Percentiles rank a stretch among this genome's conserved stretches.
These are phyloP conservation scores for Entophlyctis helioformis DNA, from an alignment of 192 early-diverging fungal genomes.

Conservation along the genomic window DNA sequence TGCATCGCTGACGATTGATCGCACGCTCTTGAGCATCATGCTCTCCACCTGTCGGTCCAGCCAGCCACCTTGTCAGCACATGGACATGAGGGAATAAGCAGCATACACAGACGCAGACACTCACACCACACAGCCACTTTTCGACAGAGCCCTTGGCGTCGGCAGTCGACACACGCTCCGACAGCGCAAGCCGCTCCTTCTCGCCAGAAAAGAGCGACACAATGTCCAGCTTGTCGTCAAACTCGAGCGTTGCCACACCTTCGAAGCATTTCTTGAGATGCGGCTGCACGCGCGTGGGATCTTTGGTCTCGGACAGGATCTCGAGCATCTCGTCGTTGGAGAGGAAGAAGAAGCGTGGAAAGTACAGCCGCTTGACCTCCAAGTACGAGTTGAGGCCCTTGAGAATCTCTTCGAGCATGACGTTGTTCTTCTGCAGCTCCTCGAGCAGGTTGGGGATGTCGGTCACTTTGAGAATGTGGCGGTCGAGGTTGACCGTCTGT, in stretches of 20 bases:
- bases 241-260: constrained; percentile 43
- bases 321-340: constrained; percentile 61
- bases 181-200: constrained; percentile 37
- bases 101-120: neutral
- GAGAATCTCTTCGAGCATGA: constrained; percentile 41
- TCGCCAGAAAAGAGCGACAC: constrained; percentile 37
- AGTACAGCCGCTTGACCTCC: constrained; percentile 46
- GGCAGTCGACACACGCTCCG: constrained; percentile 39
- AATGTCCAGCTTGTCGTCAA: constrained; percentile 47
- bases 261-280: constrained; percentile 59
- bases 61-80: too few relatives aligned
- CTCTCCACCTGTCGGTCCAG: constrained; percentile 44
- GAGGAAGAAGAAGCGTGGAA: constrained; percentile 53
- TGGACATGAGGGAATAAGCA: neutral
- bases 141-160: constrained; percentile 56
- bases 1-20: constrained; percentile 28
- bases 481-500: constrained; percentile 34
- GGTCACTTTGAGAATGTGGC: constrained; percentile 39
- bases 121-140: constrained; percentile 30
- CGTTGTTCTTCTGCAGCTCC: constrained; percentile 41
- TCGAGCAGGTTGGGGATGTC: constrained; percentile 48
- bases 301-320: constrained; percentile 54
- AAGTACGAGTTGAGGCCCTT: constrained; percentile 52
- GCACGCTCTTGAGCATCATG: constrained; percentile 45
- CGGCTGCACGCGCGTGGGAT: constrained; percentile 49